A percentile compares a stretch with the other conserved stretches of the same genome.
Evolutionary conservation across 1,284 basidiomycete genomes (phyloP).

Genomic region (Sporisorium graminicola): DNA sequence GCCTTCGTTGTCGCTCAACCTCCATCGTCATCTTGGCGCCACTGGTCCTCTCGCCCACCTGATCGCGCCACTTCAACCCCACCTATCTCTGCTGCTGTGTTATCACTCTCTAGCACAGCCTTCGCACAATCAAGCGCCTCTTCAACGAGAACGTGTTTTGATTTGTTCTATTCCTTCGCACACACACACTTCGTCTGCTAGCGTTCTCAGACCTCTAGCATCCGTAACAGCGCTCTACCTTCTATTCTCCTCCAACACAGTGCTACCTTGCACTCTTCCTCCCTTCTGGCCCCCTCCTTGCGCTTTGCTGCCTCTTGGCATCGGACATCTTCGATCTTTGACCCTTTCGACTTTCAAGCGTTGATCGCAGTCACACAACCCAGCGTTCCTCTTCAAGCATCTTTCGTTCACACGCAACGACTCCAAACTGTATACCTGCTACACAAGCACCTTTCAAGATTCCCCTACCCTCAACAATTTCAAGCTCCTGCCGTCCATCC

Average conservation of each 20-base stretch:
- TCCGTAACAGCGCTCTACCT: background rate
- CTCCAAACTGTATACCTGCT: conserved; percentile 39
- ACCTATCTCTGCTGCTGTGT: background rate
- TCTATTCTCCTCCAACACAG: background rate
- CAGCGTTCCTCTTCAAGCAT: conserved; percentile 11
- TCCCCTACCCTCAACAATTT: background rate
- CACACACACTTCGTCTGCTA: background rate
- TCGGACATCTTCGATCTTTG: background rate
- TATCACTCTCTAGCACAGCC: background rate
- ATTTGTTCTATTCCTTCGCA: background rate
- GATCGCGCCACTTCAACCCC: background rate
- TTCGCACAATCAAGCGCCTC: background rate
- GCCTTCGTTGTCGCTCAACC: conserved; percentile 5
- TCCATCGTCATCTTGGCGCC: background rate
- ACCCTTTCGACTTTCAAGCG: background rate
- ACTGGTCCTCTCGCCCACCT: background rate
- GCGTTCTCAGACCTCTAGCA: background rate
- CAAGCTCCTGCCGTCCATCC: background rate
- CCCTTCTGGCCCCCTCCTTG: background rate
- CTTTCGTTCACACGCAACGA: background rate
- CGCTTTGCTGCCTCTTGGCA: background rate
- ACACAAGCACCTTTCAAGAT: conserved; percentile 28
- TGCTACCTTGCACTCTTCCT: conserved; percentile 2
- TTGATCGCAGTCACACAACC: background rate
- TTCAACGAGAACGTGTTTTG: background rate